phyloP scores from a whole-genome alignment of 2,329 filamentous ascomycete species.

The Sporothrix inflata region DNA sequence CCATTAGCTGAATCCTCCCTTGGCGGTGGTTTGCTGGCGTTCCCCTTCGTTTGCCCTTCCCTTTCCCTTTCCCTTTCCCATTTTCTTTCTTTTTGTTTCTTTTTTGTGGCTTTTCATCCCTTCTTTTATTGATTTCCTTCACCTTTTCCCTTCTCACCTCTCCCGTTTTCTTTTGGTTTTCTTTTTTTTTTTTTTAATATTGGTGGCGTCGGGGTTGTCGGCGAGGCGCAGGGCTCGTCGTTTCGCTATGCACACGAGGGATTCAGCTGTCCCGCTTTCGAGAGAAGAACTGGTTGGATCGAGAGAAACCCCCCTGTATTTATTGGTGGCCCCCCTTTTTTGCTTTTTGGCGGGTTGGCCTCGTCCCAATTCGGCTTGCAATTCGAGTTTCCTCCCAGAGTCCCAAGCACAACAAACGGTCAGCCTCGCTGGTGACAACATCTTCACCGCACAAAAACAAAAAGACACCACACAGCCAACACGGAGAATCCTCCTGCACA shows the following conservation, averaged over 20 bases:
- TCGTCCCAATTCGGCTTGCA: constrained; percentile 12
- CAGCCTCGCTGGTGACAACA: constrained; percentile 1
- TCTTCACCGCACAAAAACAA: neutral
- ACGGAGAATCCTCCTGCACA: neutral
- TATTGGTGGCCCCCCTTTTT: neutral
- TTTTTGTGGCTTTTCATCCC: neutral
- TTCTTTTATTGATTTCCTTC: neutral
- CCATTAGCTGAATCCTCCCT: neutral
- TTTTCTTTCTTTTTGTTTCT: neutral
- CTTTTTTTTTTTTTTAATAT: neutral
- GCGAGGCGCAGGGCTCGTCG: constrained; percentile 3
- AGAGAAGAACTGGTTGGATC: neutral
- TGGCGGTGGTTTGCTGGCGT: neutral
- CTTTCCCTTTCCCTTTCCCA: constrained; percentile 1
- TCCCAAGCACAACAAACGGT: neutral
- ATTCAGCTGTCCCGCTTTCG: neutral
- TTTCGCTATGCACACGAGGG: neutral
- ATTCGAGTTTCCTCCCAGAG: neutral
- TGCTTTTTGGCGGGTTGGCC: neutral
- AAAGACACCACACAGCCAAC: neutral
- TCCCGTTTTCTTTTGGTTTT: neutral
- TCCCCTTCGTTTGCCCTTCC: neutral
- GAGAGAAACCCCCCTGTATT: neutral
- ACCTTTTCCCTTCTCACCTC: too few species aligned
- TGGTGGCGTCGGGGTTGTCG: neutral